Evolutionary conservation across 2,329 filamentous ascomycete genomes (phyloP).

Genomic region (Cladophialophora exuberans): DNA sequence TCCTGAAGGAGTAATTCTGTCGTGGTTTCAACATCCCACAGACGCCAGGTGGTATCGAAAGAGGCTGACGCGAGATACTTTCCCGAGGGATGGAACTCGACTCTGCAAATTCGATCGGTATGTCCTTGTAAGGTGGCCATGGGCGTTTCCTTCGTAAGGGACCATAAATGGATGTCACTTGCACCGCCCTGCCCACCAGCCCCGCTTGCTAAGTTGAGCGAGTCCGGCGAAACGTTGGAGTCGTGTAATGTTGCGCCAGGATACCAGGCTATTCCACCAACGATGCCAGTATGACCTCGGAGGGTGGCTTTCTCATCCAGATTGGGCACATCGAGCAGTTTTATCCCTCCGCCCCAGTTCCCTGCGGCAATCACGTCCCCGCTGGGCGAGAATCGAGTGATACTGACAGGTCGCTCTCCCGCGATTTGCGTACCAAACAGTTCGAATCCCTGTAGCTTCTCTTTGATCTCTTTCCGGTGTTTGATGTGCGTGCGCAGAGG

Average conservation of each 20-base stretch:
- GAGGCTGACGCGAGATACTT: conserved; percentile 89
- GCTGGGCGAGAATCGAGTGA: conserved; percentile 86
- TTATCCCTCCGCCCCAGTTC: conserved; percentile 90
- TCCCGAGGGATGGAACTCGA: conserved; percentile 93
- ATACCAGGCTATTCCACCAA: conserved; percentile 89
- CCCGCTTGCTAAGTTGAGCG: conserved; percentile 85
- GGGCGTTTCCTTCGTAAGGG: conserved; percentile 81
- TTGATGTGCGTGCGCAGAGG: conserved; percentile 88
- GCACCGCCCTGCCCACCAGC: conserved; percentile 67
- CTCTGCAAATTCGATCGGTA: conserved; percentile 81
- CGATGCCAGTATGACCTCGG: conserved; percentile 83
- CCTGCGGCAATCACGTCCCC: conserved; percentile 83
- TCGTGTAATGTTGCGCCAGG: conserved; percentile 77
- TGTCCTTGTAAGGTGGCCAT: conserved; percentile 82
- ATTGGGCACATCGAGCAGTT: conserved; percentile 80
- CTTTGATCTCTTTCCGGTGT: conserved; percentile 86
- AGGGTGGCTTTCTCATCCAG: conserved; percentile 75
- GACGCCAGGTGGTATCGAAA: conserved; percentile 92
- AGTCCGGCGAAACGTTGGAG: conserved; percentile 69
- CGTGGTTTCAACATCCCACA: conserved; percentile 90
- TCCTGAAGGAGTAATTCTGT: conserved; percentile 87
- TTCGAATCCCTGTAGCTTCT: conserved; percentile 79
- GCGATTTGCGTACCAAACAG: conserved; percentile 92
- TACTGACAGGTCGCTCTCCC: conserved; percentile 86
- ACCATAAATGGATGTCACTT: conserved; percentile 87